phyloP scores from a whole-genome alignment of 2,329 filamentous ascomycete genomes.

The Simplicillium sp. region DNA sequence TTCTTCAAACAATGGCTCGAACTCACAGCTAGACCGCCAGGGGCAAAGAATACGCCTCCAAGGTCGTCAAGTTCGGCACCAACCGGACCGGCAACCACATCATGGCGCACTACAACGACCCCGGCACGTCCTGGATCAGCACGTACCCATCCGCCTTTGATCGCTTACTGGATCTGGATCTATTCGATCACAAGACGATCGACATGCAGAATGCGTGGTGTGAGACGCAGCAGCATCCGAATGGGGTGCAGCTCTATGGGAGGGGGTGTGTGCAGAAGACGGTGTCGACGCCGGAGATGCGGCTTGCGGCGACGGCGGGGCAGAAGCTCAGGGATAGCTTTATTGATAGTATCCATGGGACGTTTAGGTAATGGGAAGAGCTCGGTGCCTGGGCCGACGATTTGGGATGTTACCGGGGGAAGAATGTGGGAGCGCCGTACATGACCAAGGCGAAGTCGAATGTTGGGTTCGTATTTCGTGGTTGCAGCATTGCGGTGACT shows the following conservation, averaged over 20 bases:
- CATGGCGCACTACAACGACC: neutral
- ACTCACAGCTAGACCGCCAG: neutral
- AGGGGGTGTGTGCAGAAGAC: slow-evolving; percentile 1
- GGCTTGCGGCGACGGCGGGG: neutral
- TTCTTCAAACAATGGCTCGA: neutral
- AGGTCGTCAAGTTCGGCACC: neutral
- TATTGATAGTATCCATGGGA: neutral
- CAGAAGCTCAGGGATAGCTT: neutral
- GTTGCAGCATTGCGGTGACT: neutral
- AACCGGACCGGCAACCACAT: neutral
- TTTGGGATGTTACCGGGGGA: neutral
- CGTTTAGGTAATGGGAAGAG: neutral
- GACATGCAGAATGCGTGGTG: neutral
- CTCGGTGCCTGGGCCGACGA: neutral
- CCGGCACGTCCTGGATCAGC: neutral
- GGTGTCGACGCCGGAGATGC: neutral
- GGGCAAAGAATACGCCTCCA: neutral
- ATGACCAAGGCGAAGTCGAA: slow-evolving; percentile 1
- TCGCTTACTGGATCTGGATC: neutral
- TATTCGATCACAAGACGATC: neutral
- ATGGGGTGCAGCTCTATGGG: neutral
- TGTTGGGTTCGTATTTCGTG: neutral
- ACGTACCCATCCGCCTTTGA: neutral
- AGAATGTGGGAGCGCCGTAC: neutral
- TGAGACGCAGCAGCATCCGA: neutral